phyloP scores from a whole-genome alignment of 257 asterid genomes.

The Rehmannia glutinosa region DNA sequence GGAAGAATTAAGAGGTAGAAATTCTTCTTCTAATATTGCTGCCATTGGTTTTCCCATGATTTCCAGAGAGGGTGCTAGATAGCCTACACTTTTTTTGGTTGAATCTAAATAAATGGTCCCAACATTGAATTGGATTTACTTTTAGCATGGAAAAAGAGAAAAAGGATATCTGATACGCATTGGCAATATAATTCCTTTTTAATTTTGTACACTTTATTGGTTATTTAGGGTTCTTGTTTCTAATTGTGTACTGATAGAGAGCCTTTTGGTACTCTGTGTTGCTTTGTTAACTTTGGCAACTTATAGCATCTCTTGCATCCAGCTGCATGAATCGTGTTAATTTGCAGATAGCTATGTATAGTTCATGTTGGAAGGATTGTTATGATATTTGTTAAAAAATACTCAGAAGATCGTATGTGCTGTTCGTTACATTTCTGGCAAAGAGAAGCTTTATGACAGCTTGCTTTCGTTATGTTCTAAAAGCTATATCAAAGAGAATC shows the following conservation, averaged over 20 bases:
- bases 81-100: neutral
- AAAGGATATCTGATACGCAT: neutral
- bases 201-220: neutral
- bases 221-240: neutral
- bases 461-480: neutral
- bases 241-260: neutral
- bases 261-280: neutral
- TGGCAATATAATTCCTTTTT: neutral
- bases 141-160: neutral
- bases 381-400: neutral
- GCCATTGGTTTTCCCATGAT: neutral
- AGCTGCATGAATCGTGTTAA: neutral
- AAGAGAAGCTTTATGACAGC: neutral
- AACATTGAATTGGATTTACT: neutral
- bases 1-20: neutral
- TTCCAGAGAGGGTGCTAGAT: neutral
- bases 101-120: neutral
- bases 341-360: slow-evolving; percentile 14
- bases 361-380: neutral
- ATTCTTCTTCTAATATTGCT: neutral
- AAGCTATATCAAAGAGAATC: neutral
- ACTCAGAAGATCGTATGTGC: neutral
- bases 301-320: neutral
- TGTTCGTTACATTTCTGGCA: neutral
- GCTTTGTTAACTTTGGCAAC: neutral